Evolutionary conservation across 768 basidiomycete genomes (phyloP).

Genomic region (Pisolithus tinctorius): DNA sequence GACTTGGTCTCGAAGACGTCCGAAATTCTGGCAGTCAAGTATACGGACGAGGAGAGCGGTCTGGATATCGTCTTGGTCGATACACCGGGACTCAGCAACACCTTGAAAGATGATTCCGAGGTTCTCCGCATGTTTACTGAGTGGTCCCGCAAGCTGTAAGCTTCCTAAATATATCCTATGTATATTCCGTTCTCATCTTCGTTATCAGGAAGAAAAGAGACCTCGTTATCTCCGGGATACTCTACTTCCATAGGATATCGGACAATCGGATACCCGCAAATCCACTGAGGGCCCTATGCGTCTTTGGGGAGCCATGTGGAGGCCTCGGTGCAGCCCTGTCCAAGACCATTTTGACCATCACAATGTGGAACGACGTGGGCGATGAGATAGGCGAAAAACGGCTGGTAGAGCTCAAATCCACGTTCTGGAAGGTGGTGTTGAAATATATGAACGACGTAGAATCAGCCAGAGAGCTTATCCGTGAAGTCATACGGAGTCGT

Average conservation of each 20-base stretch:
- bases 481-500: neutral
- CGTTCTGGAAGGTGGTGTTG: neutral
- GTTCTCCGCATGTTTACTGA: neutral
- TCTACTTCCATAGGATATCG: conserved; percentile 25
- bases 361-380: conserved; percentile 24
- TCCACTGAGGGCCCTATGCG: conserved; percentile 12
- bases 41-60: neutral
- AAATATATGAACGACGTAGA: neutral
- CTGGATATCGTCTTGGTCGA: neutral
- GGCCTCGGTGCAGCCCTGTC: conserved; percentile 8
- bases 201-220: conserved; percentile 9
- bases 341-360: conserved; percentile 24
- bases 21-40: neutral
- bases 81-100: neutral
- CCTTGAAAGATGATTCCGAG: neutral
- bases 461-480: neutral
- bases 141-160: neutral
- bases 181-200: neutral
- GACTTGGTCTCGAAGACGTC: neutral
- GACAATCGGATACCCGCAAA: conserved; percentile 19
- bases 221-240: conserved; percentile 16
- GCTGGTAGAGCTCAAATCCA: neutral
- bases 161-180: neutral
- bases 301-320: conserved; percentile 24
- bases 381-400: neutral